A percentile compares a stretch with the other conserved stretches of the same genome.
Conservation (phyloP, 2,329 filamentous ascomycete species). For the Trichoderma cornu-damae region DNA sequence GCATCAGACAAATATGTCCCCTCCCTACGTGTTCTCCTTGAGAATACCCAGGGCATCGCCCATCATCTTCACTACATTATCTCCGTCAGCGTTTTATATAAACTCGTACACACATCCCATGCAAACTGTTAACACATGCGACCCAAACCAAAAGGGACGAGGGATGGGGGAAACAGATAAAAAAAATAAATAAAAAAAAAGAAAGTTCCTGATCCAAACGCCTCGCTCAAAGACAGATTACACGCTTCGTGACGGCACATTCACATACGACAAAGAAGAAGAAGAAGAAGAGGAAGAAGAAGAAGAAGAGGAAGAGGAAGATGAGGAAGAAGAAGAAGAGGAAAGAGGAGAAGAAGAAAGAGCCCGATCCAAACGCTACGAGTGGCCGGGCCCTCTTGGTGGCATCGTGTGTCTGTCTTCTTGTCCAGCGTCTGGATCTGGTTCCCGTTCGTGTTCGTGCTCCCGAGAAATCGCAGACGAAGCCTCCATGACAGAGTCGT, state of each 20-base stretch:
- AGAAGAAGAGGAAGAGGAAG: not conserved
- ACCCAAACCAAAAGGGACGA: not conserved
- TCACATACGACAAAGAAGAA: not conserved
- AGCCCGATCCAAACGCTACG: not conserved
- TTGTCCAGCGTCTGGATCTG: conserved; percentile 20
- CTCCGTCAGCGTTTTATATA: not conserved
- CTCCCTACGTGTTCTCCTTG: not conserved
- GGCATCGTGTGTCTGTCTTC: conserved; percentile 3
- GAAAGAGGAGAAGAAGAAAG: not conserved
- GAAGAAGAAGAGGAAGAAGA: not conserved
- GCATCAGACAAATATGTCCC: not conserved
- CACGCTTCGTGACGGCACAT: not conserved
- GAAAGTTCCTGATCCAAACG: not conserved
- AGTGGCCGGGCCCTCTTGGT: conserved; percentile 17
- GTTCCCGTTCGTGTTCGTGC: conserved; percentile 25
- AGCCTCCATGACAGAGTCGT: conserved; percentile 28
- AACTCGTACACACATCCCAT: not conserved
- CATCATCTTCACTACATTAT: not conserved
- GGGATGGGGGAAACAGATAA: too few species aligned
- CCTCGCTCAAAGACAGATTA: conserved; percentile 13
- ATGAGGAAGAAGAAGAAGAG: too few species aligned
- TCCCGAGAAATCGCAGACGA: conserved; percentile 27
- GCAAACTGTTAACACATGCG: too few species aligned
- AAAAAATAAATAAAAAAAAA: not conserved
- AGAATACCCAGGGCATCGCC: not conserved